Evolutionary conservation across 1,284 basidiomycete species (phyloP), one percentile per base, ranked within the genome.

Genomic region (Heterobasidion irregulare): DNA sequence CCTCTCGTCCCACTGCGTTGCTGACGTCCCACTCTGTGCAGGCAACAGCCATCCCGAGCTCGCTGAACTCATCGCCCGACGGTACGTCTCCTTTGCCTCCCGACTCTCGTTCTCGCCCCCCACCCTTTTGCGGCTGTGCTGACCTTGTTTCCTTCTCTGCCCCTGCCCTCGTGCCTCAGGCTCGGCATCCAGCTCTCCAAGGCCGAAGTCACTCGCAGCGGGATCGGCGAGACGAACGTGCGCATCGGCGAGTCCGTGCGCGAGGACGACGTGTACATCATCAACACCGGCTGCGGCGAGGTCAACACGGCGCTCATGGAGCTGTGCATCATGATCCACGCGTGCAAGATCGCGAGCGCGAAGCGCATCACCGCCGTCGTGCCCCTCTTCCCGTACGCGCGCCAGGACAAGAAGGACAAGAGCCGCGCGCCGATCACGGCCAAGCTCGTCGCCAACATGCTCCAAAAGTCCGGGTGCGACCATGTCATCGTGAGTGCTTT

Each of bases 351-450:
- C 66, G 91, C 93, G 36, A 95, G 92, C 61, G 95, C 96, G 53
- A 91, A 89, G 68, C 80, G 97, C 62, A 98, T 99, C 68, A 98
- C 96, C 16, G 96, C 96, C 34, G 94, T 99, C 62, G 80, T 97
- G 55, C 95, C 94, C 48, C 82, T 97, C 53, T 98, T 95, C 74
- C 94, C 94, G 16, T 98, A 98, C 71, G 85, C 94, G 32, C 82
- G 94, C 49, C 94, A 99, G 73, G 97, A 99, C 78, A 99, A 99
- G 74, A 99, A 99, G 75, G 97, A 99, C 81, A 99, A 99, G 76
- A 95, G 92, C 63, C 83, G 97, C 54, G 97, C 97, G 16, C 97
- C 97, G 47, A 99, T 99, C 68, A 96, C 96, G 3, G 97, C 97
- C 52, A 99, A 99, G 72, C 83, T 99, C 36, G 94, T 99, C 26